Conservation (phyloP, 495 filamentous ascomycete species). For the Aspergillus carlsbadensis region DNA sequence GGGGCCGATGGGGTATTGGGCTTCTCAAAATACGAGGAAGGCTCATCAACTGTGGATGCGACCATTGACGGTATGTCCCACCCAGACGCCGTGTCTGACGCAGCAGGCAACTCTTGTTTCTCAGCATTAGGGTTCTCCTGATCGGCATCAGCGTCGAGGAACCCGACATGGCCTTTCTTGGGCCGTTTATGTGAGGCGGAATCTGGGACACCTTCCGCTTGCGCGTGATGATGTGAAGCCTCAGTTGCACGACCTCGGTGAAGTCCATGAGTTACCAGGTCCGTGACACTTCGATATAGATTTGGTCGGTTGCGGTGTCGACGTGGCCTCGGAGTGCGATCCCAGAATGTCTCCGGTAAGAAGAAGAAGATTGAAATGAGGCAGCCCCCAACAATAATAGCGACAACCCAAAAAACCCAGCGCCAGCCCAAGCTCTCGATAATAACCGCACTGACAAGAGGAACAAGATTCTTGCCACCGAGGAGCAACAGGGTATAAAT, state of each 20-base stretch:
- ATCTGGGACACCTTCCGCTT: slow-evolving; percentile 11
- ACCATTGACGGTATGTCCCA: slow-evolving; percentile 1
- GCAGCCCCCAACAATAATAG: slow-evolving; percentile 78
- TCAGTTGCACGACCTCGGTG: slow-evolving; percentile 23
- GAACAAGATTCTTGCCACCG: slow-evolving; percentile 90
- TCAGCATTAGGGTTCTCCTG: slow-evolving; percentile 5
- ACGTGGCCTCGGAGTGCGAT: slow-evolving; percentile 72
- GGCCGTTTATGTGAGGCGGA: slow-evolving; percentile 18
- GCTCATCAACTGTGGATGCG: not conserved
- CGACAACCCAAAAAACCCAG: slow-evolving; percentile 93
- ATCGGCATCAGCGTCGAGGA: slow-evolving; percentile 39
- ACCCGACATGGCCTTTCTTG: slow-evolving; percentile 54
- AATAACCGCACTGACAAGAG: slow-evolving; percentile 82
- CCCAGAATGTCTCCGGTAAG: slow-evolving; percentile 96
- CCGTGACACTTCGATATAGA: slow-evolving; percentile 40
- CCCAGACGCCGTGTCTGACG: not conserved
- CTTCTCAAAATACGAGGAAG: slow-evolving; percentile 17
- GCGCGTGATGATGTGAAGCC: slow-evolving; percentile 22
- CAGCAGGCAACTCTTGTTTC: slow-evolving; percentile 8
- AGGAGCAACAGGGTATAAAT: slow-evolving; percentile 90
- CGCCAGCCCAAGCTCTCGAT: slow-evolving; percentile 79
- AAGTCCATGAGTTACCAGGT: slow-evolving; percentile 36
- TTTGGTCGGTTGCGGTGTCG: slow-evolving; percentile 34
- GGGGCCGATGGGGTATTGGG: slow-evolving; percentile 6
- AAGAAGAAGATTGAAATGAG: slow-evolving; percentile 80